Conservation (phyloP, 495 filamentous ascomycete species). For the Talaromyces stipitatus region DNA sequence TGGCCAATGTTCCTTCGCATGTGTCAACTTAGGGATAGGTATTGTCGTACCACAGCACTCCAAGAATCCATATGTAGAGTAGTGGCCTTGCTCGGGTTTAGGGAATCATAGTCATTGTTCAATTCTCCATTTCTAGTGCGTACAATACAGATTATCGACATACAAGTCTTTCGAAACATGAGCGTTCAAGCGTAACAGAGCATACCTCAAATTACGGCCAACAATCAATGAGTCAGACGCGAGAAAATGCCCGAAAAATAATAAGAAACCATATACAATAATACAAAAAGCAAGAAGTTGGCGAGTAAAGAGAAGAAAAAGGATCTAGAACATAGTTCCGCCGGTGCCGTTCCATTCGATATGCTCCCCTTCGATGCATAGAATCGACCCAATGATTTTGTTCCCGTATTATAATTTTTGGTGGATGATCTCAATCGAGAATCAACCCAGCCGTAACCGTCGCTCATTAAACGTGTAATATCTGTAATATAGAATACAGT, state of each 20-base stretch:
- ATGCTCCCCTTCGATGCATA: not conserved
- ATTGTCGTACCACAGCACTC: too few species aligned
- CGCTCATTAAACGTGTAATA: conserved; percentile 7
- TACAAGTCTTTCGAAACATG: not conserved
- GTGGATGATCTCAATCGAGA: conserved; percentile 2
- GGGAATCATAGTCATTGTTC: too few species aligned
- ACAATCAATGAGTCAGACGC: not conserved
- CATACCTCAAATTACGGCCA: not conserved
- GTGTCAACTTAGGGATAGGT: too few species aligned
- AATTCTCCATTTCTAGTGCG: not conserved
- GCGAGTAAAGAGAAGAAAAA: not conserved
- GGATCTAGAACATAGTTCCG: not conserved
- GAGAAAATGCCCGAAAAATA: not conserved
- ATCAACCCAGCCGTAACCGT: conserved; percentile 1
- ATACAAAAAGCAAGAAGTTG: not conserved
- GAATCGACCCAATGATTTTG: not conserved
- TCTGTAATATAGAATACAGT: conserved; percentile 4
- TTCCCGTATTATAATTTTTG: not conserved
- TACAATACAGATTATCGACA: not conserved
- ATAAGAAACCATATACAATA: not conserved
- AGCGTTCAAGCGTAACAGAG: not conserved
- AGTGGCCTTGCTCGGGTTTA: too few species aligned
- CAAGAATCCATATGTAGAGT: too few species aligned
- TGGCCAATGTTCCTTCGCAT: too few species aligned
- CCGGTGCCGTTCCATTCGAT: not conserved